A percentile compares a stretch with the other conserved stretches of the same genome.
phyloP scores from a whole-genome alignment of 2,329 filamentous ascomycete genomes.

The Neonectria hederae region DNA sequence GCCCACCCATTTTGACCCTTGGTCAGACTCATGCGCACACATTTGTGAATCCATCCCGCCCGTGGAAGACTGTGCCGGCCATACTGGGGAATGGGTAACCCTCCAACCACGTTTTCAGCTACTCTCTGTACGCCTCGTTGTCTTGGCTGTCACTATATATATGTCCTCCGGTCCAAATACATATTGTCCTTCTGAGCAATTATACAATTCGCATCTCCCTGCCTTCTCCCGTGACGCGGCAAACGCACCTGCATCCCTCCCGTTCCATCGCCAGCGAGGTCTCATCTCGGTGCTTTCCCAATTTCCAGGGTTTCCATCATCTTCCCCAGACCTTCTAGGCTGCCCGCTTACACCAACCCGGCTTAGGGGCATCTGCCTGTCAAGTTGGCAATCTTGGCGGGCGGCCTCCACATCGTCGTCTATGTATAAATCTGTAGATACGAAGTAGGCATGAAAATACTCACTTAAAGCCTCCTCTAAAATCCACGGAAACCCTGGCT shows the following conservation, averaged over 20 bases:
- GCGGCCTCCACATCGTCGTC: neutral
- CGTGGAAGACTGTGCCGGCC: neutral
- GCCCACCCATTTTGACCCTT: neutral
- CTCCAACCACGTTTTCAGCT: neutral
- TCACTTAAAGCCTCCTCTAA: neutral
- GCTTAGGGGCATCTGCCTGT: slow-evolving; percentile 3
- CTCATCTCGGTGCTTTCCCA: slow-evolving; percentile 12
- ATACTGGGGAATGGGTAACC: neutral
- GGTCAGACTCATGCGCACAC: neutral
- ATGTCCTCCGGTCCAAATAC: too few species aligned
- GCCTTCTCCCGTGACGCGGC: slow-evolving; percentile 1
- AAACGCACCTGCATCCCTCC: neutral
- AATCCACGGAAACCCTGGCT: neutral
- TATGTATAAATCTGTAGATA: neutral
- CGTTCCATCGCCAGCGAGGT: slow-evolving; percentile 30
- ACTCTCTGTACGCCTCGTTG: neutral
- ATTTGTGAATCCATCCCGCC: neutral
- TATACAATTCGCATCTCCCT: neutral
- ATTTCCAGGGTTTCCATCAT: slow-evolving; percentile 12
- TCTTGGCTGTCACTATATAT: neutral
- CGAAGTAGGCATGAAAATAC: too few species aligned
- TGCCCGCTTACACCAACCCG: slow-evolving; percentile 27
- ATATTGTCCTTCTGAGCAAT: too few species aligned
- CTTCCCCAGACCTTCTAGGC: slow-evolving; percentile 25
- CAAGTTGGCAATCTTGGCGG: neutral